phyloP scores from a whole-genome alignment of 768 basidiomycete species.

The Coprinopsis sp. region DNA sequence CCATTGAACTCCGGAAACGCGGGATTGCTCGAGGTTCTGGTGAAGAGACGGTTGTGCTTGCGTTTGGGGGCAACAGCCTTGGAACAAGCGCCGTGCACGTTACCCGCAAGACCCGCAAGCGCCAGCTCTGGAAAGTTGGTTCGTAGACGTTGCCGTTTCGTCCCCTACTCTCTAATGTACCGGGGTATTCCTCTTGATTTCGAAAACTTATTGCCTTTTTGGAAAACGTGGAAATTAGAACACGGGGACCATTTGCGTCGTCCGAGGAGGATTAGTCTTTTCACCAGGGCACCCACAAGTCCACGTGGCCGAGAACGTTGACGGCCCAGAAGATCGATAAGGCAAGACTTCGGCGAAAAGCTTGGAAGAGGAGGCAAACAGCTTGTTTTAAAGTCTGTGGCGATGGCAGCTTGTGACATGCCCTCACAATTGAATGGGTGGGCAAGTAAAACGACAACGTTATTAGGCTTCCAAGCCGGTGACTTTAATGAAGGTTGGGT shows the following conservation, averaged over 20 bases:
- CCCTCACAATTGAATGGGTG: slow-evolving; percentile 18
- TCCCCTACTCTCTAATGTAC: slow-evolving; percentile 5
- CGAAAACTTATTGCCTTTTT: slow-evolving; percentile 1
- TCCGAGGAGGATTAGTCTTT: no score
- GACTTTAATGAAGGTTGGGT: no score
- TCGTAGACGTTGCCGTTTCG: slow-evolving; percentile 46
- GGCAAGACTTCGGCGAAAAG: slow-evolving; percentile 18
- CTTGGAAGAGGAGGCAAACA: neutral
- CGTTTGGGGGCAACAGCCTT: slow-evolving; percentile 70
- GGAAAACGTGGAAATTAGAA: no score
- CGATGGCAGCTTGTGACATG: slow-evolving; percentile 37
- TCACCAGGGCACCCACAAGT: slow-evolving; percentile 11
- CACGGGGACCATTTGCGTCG: no score
- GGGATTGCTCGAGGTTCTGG: slow-evolving; percentile 66
- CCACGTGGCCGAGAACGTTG: slow-evolving; percentile 30
- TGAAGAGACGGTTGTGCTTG: slow-evolving; percentile 85
- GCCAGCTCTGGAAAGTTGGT: slow-evolving; percentile 77
- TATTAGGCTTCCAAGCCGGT: neutral
- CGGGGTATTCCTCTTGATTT: slow-evolving; percentile 1
- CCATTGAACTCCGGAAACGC: slow-evolving; percentile 77
- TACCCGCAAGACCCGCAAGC: slow-evolving; percentile 82
- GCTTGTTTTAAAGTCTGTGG: slow-evolving; percentile 31
- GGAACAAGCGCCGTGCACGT: slow-evolving; percentile 78
- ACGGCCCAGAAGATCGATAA: slow-evolving; percentile 19
- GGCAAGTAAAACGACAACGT: neutral